A percentile compares a stretch with the other conserved stretches of the same genome.
These are phyloP conservation scores for Aspergillus niger DNA, from an alignment of 2,329 filamentous ascomycete species.

Conservation along the genomic window DNA sequence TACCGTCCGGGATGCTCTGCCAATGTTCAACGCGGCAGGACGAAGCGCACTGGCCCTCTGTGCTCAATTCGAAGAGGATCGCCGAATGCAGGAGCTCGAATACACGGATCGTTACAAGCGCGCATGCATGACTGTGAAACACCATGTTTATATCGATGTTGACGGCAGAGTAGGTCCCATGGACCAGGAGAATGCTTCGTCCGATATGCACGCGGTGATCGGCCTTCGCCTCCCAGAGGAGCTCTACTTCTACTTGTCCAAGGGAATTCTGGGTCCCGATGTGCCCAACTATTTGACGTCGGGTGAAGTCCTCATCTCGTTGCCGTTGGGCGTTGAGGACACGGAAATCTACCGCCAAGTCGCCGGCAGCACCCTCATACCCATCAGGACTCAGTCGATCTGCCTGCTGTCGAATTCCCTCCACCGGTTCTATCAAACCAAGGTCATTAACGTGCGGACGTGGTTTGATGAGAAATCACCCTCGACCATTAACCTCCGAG, in stretches of 20 bases:
- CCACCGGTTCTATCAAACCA: constrained; percentile 80
- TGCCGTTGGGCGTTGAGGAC: constrained; percentile 82
- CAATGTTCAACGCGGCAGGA: constrained; percentile 67
- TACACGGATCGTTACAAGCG: constrained; percentile 88
- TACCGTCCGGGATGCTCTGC: constrained; percentile 74
- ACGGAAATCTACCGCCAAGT: constrained; percentile 80
- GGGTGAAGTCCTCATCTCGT: constrained; percentile 72
- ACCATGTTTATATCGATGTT: constrained; percentile 78
- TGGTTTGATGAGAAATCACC: constrained; percentile 80
- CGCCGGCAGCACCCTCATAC: constrained; percentile 71
- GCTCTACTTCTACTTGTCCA: constrained; percentile 85
- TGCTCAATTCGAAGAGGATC: constrained; percentile 75
- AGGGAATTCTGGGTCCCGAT: constrained; percentile 75
- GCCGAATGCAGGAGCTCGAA: constrained; percentile 67
- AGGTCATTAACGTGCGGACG: constrained; percentile 72
- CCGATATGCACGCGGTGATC: constrained; percentile 85
- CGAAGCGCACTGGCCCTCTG: constrained; percentile 74
- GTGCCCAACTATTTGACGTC: constrained; percentile 81
- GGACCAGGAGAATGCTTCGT: constrained; percentile 71
- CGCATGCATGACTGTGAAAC: constrained; percentile 80
- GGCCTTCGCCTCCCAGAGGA: constrained; percentile 89
- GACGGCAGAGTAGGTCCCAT: constrained; percentile 77
- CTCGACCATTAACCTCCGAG: constrained; percentile 64
- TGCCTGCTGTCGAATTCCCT: constrained; percentile 77
- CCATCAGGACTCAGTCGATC: constrained; percentile 74